Base-by-base conservation (phyloP, 129 eudicot genomes). In the Dittrichia graveolens region DNA sequence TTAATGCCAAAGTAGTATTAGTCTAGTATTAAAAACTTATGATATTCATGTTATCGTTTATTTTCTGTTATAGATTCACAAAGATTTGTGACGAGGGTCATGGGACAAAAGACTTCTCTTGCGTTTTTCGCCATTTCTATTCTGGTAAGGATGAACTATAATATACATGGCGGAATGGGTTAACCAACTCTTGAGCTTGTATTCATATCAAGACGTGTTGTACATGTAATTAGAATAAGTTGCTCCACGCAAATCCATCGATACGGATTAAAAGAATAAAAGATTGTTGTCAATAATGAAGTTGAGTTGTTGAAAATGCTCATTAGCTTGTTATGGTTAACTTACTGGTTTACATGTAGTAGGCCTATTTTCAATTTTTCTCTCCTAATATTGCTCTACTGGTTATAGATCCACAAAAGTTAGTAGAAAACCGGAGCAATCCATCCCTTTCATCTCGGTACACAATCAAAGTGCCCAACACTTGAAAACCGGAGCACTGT, bases 101-200 rank as follows among this genome's bases (percentile, higher is more conserved):
- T 72, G 93, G 74, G 37, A 55, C 81, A 57, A 78, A 90, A 64
- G 98, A 94, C 75, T 94, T 94, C 79, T 87, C 98, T 37, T 80
- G 95, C 47, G 97, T 86, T 71, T 94, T 85, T 68, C 98, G 89
- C 47, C 85, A 94, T 75, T 94, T 80, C 80, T 90, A 87, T 74
- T 70, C 79, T 6, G 98, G 98, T 14, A 86, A 78, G 72, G 93
- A 85, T 75, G 97, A 86, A 83, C 44, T 73, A 69, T 81, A 80
- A 81, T 61, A 67, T 6, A 14, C 57, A 14, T 39, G 62, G 12
- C 34, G 18, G 18, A 68, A 77, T 59, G 16, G 24, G 55, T 58
- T 67, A 8, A 34, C 64, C 10, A 14, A 65, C n/a, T 53, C 62
- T 16, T 49, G 61, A 46, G 60, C 49, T 46, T 61, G 24, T 60